Percentiles rank a stretch among this genome's conserved stretches.
phyloP scores from a whole-genome alignment of 164 flowering plant species.

The Dillenia turbinata region DNA sequence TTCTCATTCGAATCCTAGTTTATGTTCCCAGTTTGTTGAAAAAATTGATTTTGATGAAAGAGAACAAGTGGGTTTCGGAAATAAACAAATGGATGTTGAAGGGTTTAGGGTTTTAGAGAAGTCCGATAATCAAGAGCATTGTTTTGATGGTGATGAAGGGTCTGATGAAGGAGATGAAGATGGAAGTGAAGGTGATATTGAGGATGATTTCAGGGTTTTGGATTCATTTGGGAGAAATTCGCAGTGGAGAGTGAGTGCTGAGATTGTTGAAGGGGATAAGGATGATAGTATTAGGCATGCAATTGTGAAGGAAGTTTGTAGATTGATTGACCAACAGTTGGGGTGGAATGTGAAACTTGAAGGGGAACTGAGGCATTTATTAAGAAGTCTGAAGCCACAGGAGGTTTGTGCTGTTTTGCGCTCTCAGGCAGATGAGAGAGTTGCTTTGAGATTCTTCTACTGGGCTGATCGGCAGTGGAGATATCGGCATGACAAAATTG shows the following conservation, averaged over 20 bases:
- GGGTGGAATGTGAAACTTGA: conserved; percentile 72
- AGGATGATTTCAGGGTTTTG: conserved; percentile 36
- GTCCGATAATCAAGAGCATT: conserved; percentile 9
- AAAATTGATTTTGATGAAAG: conserved; percentile 11
- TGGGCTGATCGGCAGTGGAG: conserved; percentile 96
- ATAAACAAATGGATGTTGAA: background rate
- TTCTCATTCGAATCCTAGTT: conserved; percentile 1
- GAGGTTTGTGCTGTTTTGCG: conserved; percentile 78
- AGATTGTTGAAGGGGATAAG: conserved; percentile 23
- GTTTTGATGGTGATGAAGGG: conserved; percentile 17
- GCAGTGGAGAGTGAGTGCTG: conserved; percentile 12
- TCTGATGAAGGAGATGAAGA: conserved; percentile 25
- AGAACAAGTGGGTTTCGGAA: conserved; percentile 11
- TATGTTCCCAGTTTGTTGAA: conserved; percentile 2
- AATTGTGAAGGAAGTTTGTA: conserved; percentile 67
- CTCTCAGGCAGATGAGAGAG: conserved; percentile 56
- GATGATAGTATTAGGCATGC: conserved; percentile 64
- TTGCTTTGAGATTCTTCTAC: conserved; percentile 76
- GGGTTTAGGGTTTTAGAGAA: conserved; percentile 14
- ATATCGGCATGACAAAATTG: conserved; percentile 63
- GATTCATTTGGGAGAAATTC: conserved; percentile 19
- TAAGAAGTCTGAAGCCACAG: conserved; percentile 72
- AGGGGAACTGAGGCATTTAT: conserved; percentile 47
- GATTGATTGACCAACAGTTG: conserved; percentile 46
- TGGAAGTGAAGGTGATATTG: conserved; percentile 21